phyloP scores from a whole-genome alignment of 1,284 basidiomycete genomes.

The Anthracocystis setariae region DNA sequence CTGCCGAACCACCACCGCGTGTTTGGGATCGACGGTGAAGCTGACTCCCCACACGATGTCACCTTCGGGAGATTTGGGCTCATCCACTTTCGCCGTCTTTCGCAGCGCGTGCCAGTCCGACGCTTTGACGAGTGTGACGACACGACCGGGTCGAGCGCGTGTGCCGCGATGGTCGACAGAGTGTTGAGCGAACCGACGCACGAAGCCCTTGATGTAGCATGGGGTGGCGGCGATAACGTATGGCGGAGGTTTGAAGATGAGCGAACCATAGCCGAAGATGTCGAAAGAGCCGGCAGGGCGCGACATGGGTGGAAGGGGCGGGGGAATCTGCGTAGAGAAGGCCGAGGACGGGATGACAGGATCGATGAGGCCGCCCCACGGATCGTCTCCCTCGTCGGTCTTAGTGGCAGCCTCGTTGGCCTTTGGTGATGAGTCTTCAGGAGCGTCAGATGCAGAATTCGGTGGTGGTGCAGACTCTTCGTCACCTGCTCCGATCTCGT shows the following conservation, averaged over 20 bases:
- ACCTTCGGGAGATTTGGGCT: slow-evolving; percentile 53
- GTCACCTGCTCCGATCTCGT: slow-evolving; percentile 19
- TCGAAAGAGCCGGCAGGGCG: slow-evolving; percentile 60
- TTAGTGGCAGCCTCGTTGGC: neutral
- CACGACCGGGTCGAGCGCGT: slow-evolving; percentile 73
- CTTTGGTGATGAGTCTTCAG: neutral
- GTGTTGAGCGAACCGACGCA: slow-evolving; percentile 83
- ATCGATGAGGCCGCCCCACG: slow-evolving; percentile 31
- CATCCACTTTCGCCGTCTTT: slow-evolving; percentile 72
- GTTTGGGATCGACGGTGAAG: slow-evolving; percentile 81
- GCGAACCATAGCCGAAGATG: slow-evolving; percentile 64
- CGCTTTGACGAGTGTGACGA: slow-evolving; percentile 85
- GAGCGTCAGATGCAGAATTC: neutral
- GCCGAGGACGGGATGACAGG: slow-evolving; percentile 41
- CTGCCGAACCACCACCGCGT: slow-evolving; percentile 78
- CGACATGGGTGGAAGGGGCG: slow-evolving; percentile 23
- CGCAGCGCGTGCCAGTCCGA: slow-evolving; percentile 75
- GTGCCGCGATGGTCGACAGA: slow-evolving; percentile 79
- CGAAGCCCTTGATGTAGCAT: slow-evolving; percentile 85
- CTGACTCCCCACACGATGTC: slow-evolving; percentile 83
- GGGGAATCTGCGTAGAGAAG: slow-evolving; percentile 26
- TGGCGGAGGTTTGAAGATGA: slow-evolving; percentile 67
- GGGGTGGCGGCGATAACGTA: slow-evolving; percentile 69
- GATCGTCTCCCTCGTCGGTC: slow-evolving; percentile 14
- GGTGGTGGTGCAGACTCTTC: slow-evolving; percentile 27